Base-by-base conservation (phyloP, 2,329 filamentous ascomycete species). In the Ambrosiella xylebori region DNA sequence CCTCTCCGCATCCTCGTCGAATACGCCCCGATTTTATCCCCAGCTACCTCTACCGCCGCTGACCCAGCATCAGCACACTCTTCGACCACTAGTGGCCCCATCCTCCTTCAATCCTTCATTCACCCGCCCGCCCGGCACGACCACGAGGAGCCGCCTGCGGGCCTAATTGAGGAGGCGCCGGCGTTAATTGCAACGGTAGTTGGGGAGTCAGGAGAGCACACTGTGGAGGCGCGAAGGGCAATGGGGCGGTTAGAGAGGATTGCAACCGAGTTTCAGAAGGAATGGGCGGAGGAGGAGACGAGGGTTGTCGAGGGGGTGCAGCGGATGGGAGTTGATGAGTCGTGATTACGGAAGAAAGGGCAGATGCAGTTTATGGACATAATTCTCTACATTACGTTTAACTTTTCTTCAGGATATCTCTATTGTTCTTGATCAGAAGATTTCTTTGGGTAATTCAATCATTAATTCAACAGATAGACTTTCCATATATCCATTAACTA, bases 1-100 rank as follows among this genome's bases (percentile, higher is more conserved):
- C 76, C 78, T 2, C 71, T 77, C 64, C 76, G 79, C 66, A 73
- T 82, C 62, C 76, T 82, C 67, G 74, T 82, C 65, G 79, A 82
- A 65, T 61, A 56, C 54, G 51, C 56, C n/a, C 36, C 54, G 7
- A 41, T 49, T 44, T 13, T 47, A 15, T 52, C 17, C 5, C 35
- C 47, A 27, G 8, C 56, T 11, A 19, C 35, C 17, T 49, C 51
- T 3, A 37, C 41, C 35, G 15, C 56, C 11, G 49, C 17, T 13
- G 55, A 35, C 44, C 27, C 44, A 12, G 45, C 44, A 36, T 39
- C 40, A 7, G 19, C 47, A 35, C 19, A 15, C 39, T 47, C 17
- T n/a, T 27, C 27, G 27, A 27, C 27, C 27, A 27, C 40, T 6
- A 44, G 54, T 4, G 54, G 37, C 9, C 59, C 53, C 27, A 62